Conservation (phyloP, 2,329 filamentous ascomycete species). For the Colletotrichum agaves region DNA sequence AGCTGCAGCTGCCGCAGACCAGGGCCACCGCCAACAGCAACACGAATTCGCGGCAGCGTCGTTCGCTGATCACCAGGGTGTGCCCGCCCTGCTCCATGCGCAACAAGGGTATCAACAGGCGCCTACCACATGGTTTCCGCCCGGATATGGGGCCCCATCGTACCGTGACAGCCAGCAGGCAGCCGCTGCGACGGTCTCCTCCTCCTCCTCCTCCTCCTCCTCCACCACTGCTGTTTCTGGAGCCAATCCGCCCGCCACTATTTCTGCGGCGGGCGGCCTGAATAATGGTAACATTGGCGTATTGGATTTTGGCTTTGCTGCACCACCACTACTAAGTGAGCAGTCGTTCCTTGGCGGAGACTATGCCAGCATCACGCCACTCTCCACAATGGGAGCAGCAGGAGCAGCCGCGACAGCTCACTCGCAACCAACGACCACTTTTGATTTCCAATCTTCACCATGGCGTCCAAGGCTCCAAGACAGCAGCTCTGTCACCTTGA, state of each 20-base stretch:
- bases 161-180: constrained; percentile 21
- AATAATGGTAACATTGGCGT: neutral
- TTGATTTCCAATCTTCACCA: constrained; percentile 33
- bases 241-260: constrained; percentile 3
- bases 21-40: constrained; percentile 10
- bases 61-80: constrained; percentile 22
- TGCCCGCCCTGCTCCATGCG: constrained; percentile 16
- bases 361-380: constrained; percentile 36
- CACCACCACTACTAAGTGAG: constrained; percentile 26
- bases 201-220: neutral
- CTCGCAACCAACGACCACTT: constrained; percentile 26
- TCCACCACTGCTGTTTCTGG: constrained; percentile 3
- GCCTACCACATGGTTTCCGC: constrained; percentile 27
- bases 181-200: constrained; percentile 1
- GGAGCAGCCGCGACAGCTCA: constrained; percentile 11
- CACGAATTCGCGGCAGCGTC: constrained; percentile 11
- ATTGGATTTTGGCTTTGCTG: constrained; percentile 30
- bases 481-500: constrained; percentile 29
- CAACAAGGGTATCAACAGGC: constrained; percentile 20
- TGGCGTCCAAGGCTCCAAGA: constrained; percentile 32
- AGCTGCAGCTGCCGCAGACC: constrained; percentile 11
- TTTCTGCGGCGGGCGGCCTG: constrained; percentile 18
- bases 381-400: constrained; percentile 27
- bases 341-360: constrained; percentile 36
- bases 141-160: constrained; percentile 23